Conservation (phyloP, 1,139 yeast genomes). For the Lodderomyces oxycetoniae region DNA sequence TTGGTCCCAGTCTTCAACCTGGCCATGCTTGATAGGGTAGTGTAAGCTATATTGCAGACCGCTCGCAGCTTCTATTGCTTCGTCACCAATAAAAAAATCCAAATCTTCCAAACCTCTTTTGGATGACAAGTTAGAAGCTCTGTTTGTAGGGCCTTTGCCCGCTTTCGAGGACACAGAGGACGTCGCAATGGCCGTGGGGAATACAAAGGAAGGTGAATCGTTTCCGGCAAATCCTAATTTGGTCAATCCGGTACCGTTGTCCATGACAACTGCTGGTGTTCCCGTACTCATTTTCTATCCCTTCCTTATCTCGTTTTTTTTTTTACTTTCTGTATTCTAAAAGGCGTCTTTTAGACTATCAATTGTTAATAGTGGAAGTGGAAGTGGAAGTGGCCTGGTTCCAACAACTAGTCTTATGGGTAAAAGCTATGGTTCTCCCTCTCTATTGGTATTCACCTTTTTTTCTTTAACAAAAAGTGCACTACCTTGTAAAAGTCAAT, state of each 20-base stretch:
- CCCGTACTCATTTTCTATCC: slow-evolving; percentile 51
- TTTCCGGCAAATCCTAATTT: slow-evolving; percentile 98
- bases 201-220: slow-evolving; percentile 94
- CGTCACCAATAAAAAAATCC: slow-evolving; percentile 94
- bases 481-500: no score
- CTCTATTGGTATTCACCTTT: no score
- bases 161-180: slow-evolving; percentile 40
- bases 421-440: no score
- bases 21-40: slow-evolving; percentile 96
- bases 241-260: slow-evolving; percentile 96
- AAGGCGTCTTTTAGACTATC: no score
- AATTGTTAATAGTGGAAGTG: no score
- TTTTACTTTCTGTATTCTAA: neutral
- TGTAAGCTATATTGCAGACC: slow-evolving; percentile 85
- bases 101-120: slow-evolving; percentile 93
- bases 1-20: slow-evolving; percentile 98
- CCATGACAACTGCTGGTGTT: slow-evolving; percentile 95
- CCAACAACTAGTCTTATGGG: no score
- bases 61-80: slow-evolving; percentile 82
- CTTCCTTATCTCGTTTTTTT: slow-evolving; percentile 1
- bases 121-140: slow-evolving; percentile 49
- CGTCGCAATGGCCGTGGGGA: slow-evolving; percentile 97
- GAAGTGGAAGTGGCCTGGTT: no score
- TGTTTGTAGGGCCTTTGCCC: slow-evolving; percentile 24
- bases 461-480: no score